phyloP scores from a whole-genome alignment of 306 rosid genomes.

The Dalbergia cultrata region DNA sequence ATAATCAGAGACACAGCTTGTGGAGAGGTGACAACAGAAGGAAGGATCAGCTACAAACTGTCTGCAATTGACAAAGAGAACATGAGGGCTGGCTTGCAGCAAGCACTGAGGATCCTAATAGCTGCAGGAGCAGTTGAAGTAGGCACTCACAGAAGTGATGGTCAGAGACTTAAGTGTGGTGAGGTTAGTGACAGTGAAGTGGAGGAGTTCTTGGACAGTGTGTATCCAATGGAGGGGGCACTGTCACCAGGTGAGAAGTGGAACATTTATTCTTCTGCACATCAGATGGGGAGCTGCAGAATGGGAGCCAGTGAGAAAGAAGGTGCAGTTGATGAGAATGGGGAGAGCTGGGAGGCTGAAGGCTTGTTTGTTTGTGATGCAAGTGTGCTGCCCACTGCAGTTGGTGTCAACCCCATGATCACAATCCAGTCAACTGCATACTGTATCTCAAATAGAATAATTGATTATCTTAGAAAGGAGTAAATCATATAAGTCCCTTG shows the following conservation, averaged over 20 bases:
- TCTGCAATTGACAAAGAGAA: conserved; percentile 40
- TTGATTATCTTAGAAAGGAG: conserved; percentile 23
- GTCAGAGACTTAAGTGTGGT: conserved; percentile 46
- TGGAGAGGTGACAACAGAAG: conserved; percentile 64
- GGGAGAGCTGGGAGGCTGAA: conserved; percentile 86
- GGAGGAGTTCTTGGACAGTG: conserved; percentile 48
- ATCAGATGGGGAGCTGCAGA: conserved; percentile 90
- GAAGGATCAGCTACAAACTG: conserved; percentile 56
- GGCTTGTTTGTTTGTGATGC: conserved; percentile 77
- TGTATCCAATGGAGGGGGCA: conserved; percentile 55
- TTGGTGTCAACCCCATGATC: conserved; percentile 92
- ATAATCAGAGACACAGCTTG: conserved; percentile 69
- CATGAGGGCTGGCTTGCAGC: conserved; percentile 46
- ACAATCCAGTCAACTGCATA: conserved; percentile 80
- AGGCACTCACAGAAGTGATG: conserved; percentile 59
- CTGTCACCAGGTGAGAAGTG: conserved; percentile 58
- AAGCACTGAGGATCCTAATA: conserved; percentile 47
- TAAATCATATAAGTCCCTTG: background rate
- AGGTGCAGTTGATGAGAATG: conserved; percentile 75
- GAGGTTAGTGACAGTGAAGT: conserved; percentile 31
- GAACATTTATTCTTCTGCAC: conserved; percentile 65
- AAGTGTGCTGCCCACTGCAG: conserved; percentile 78
- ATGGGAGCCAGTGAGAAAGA: conserved; percentile 74
- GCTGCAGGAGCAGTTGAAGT: conserved; percentile 56
- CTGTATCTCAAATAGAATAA: conserved; percentile 48